phyloP scores from a whole-genome alignment of 352 stramenopile genomes.

The Phytophthora constricta region DNA sequence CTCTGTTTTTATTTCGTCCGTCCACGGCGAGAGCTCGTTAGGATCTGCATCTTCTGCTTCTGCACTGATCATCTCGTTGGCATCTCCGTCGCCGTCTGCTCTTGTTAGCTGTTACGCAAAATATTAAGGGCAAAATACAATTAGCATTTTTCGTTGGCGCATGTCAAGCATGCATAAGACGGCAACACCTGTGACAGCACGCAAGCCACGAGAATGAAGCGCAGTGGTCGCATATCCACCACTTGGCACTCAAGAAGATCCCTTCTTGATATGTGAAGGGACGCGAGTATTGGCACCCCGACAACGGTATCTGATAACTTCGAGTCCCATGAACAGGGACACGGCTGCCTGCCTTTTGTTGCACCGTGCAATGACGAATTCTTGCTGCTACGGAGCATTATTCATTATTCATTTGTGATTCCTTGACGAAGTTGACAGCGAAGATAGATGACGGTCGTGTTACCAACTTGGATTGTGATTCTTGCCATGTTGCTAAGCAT shows the following conservation, averaged over 20 bases:
- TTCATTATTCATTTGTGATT: no score
- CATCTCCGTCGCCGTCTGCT: neutral
- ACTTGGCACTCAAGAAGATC: neutral
- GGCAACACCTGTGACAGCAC: neutral
- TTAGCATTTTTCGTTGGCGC: neutral
- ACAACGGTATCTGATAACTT: neutral
- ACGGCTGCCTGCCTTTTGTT: no score
- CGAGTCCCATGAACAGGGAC: no score
- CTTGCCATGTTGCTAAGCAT: constrained; percentile 8
- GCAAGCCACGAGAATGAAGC: neutral
- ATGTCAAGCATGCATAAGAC: neutral
- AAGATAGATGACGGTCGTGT: neutral
- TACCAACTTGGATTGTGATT: neutral
- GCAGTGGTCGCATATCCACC: neutral
- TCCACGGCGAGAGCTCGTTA: neutral
- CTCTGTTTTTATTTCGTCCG: neutral
- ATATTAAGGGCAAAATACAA: neutral
- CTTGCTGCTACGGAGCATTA: no score
- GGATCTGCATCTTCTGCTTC: neutral
- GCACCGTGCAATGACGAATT: no score
- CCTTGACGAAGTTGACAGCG: no score
- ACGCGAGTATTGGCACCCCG: neutral
- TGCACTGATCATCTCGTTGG: neutral
- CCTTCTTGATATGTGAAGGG: neutral
- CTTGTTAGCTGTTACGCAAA: no score